Percentiles rank a stretch among this genome's conserved stretches.
Conservation (phyloP, 2,329 filamentous ascomycete genomes). For the Venturia effusa region DNA sequence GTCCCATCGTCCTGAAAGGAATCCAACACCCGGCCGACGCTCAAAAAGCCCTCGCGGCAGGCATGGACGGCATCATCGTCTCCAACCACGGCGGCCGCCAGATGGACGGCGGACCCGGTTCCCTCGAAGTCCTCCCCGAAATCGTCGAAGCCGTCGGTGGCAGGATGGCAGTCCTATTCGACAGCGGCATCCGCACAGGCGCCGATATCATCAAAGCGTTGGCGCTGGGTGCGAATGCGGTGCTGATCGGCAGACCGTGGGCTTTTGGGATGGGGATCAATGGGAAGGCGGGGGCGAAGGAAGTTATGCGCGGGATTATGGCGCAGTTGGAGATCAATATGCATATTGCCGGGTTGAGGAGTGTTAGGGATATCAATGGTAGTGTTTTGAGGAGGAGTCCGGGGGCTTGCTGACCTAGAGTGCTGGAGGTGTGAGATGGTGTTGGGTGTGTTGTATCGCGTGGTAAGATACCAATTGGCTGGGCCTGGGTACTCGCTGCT, state of each 20-base stretch:
- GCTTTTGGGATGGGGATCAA: slow-evolving; percentile 27
- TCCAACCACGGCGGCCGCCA: slow-evolving; percentile 29
- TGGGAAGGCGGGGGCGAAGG: slow-evolving; percentile 25
- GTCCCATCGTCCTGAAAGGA: slow-evolving; percentile 29
- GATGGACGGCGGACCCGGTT: slow-evolving; percentile 24
- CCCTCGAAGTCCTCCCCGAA: slow-evolving; percentile 25
- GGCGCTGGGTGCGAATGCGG: slow-evolving; percentile 26
- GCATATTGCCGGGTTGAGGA: slow-evolving; percentile 1
- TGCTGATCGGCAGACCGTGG: slow-evolving; percentile 25
- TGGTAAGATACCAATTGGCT: too few relatives aligned
- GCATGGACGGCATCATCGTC: slow-evolving; percentile 28
- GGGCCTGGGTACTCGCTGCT: too few relatives aligned
- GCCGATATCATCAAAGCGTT: slow-evolving; percentile 27
- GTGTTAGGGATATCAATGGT: background rate
- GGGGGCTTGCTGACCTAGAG: background rate
- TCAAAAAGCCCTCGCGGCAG: slow-evolving; percentile 22
- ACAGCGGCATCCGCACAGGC: slow-evolving; percentile 26
- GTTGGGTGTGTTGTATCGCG: background rate
- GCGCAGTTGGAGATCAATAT: slow-evolving; percentile 17
- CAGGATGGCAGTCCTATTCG: slow-evolving; percentile 25
- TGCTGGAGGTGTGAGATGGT: background rate
- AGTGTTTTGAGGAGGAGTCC: slow-evolving; percentile 6
- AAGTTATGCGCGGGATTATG: slow-evolving; percentile 25
- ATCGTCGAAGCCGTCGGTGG: slow-evolving; percentile 24
- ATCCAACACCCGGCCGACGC: slow-evolving; percentile 29